Base-by-base conservation (phyloP, 805 yeast species). In the Candida vaughaniae region DNA sequence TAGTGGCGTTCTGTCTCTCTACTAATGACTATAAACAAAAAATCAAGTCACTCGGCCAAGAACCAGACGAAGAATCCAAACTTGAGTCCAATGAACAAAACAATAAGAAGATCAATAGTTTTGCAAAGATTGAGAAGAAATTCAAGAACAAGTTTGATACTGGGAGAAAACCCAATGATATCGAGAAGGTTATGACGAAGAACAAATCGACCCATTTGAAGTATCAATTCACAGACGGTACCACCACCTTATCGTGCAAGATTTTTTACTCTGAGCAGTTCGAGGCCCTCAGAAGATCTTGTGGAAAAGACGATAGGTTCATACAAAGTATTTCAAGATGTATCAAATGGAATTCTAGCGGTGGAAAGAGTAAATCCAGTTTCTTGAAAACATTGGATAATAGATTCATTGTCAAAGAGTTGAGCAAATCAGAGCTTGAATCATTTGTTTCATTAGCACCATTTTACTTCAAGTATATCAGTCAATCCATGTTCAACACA, bases 391-490 rank as follows among this genome's bases (percentile, higher is more conserved):
- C 99, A 0, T 63, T 87, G 30, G 99, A 93, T 62, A 87, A 89
- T 53, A 65, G 98, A 41, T 82, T 89, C 46, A 85, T 93, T 35
- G 78, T 93, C 29, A 93, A 93, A 61, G 96, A 93, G 53, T 66
- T 93, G 29, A 82, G 95, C 4, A 86, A 84, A 48, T 73, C 85
- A 1, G 99, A 93, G 58, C 69, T 91, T 38, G 98, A 93, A 47
- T 87, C 97, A 10, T 93, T 93, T 69, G 85, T 90, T 19, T 85
- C 85, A 41, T 88, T 95, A 69, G 97, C 99, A 0, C 98, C 98
- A 5, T 87, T 90, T 46, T 93, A 93, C 61, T 93, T 93, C 66
- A 95, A 87, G 60, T 93, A 91, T 60, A 88, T 90, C 81, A 82
- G 95, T 3, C 96, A 93, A 58, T 95, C 95, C 0, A 74, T 90